These are phyloP conservation scores for Spinellus fusiger DNA, from an alignment of 192 early-diverging fungal genomes.

Conservation along the genomic window DNA sequence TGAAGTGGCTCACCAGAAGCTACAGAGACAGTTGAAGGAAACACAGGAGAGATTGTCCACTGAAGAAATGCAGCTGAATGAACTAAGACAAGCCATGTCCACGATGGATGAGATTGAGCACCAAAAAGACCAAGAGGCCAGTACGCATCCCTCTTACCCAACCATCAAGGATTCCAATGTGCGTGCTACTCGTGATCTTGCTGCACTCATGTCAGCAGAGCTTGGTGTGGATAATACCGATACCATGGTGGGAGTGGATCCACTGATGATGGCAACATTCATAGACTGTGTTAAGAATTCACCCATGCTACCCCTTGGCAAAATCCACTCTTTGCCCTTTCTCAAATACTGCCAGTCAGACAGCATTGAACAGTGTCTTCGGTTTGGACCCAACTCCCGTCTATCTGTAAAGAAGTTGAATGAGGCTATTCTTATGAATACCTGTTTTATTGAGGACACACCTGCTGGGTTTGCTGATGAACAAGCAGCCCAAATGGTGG, in stretches of 20 bases:
- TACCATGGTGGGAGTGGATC: slow-evolving; percentile 53
- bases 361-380: slow-evolving; percentile 88
- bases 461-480: slow-evolving; percentile 48
- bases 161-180: background rate
- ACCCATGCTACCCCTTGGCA: slow-evolving; percentile 59
- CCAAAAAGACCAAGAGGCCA: slow-evolving; percentile 18
- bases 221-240: slow-evolving; percentile 14
- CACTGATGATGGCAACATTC: slow-evolving; percentile 76
- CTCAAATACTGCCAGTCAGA: slow-evolving; percentile 86
- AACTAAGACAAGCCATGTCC: slow-evolving; percentile 73
- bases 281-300: slow-evolving; percentile 74
- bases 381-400: slow-evolving; percentile 87
- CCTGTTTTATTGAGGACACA: slow-evolving; percentile 85
- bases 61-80: slow-evolving; percentile 81
- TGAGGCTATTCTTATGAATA: slow-evolving; percentile 84
- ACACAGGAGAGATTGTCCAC: slow-evolving; percentile 57
- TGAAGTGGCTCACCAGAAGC: slow-evolving; percentile 46
- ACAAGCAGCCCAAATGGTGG: slow-evolving; percentile 31
- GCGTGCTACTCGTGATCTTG: slow-evolving; percentile 10
- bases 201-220: background rate
- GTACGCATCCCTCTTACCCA: background rate
- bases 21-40: slow-evolving; percentile 64
- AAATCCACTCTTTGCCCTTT: slow-evolving; percentile 74
- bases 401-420: slow-evolving; percentile 85
- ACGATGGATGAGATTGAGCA: slow-evolving; percentile 22